These are phyloP conservation scores for Magnolia changhungtana DNA, from an alignment of 164 flowering plant species.

Conservation along the genomic window DNA sequence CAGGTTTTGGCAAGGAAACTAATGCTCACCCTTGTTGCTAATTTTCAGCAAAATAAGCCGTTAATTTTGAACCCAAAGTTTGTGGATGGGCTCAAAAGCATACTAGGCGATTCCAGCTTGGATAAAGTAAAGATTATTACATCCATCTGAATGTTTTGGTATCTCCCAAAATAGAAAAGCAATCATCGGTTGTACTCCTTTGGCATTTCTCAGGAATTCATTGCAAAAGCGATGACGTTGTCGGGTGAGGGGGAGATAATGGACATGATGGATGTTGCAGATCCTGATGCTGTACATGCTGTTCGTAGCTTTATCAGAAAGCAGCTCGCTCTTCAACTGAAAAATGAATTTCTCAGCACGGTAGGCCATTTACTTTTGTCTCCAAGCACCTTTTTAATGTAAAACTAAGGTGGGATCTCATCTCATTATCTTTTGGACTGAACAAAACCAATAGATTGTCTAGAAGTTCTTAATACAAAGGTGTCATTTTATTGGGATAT, in stretches of 20 bases:
- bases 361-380: conserved; percentile 26
- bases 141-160: not conserved
- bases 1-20: conserved; percentile 79
- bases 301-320: conserved; percentile 75
- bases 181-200: not conserved
- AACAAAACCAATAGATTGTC: too few relatives aligned
- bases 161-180: conserved; percentile 24
- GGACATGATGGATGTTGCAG: conserved; percentile 97
- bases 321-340: conserved; percentile 70
- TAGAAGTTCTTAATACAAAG: too few relatives aligned
- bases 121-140: conserved; percentile 55
- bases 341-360: conserved; percentile 50
- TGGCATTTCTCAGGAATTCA: conserved; percentile 59
- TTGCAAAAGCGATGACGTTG: conserved; percentile 81
- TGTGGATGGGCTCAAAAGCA: conserved; percentile 67
- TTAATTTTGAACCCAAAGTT: conserved; percentile 69
- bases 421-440: too few relatives aligned
- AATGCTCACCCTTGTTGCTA: conserved; percentile 81
- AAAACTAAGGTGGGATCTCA: too few relatives aligned
- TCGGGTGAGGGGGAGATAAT: conserved; percentile 95
- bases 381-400: too few relatives aligned
- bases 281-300: conserved; percentile 98
- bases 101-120: conserved; percentile 63
- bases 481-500: too few relatives aligned
- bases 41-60: conserved; percentile 75